phyloP scores from a whole-genome alignment of 2,329 filamentous ascomycete genomes.

The Sclerotinia glacialis region DNA sequence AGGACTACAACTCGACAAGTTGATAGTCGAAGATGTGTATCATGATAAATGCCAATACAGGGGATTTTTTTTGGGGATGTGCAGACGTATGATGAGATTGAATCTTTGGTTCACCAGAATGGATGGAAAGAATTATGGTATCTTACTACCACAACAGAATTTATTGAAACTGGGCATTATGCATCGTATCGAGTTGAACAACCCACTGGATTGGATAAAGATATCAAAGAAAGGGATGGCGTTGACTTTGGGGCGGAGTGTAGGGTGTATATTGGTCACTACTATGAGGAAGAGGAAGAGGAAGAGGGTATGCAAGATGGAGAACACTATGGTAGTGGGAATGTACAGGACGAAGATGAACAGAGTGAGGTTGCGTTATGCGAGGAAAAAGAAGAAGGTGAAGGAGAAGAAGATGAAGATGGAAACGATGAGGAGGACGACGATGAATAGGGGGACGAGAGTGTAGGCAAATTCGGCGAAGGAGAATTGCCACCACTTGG shows the following conservation, averaged over 20 bases:
- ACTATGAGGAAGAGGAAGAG: background rate
- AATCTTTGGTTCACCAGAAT: background rate
- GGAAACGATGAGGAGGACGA: background rate
- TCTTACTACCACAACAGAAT: background rate
- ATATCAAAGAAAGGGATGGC: background rate
- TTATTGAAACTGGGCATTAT: background rate
- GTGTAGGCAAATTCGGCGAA: too few relatives aligned
- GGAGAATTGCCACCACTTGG: background rate
- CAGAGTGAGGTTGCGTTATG: background rate
- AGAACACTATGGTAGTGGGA: background rate
- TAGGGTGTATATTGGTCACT: background rate
- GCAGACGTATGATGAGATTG: background rate
- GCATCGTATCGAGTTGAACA: background rate
- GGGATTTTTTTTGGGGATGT: background rate
- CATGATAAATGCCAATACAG: background rate
- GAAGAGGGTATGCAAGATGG: background rate
- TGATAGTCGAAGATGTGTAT: background rate
- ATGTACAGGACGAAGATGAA: background rate
- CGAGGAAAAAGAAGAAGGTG: background rate
- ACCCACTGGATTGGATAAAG: background rate
- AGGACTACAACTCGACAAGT: background rate
- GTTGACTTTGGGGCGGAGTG: background rate
- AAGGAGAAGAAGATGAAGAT: background rate
- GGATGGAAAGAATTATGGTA: constrained; percentile 1
- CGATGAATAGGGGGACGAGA: background rate